Percentiles rank a stretch among this genome's conserved stretches.
phyloP scores from a whole-genome alignment of 495 filamentous ascomycete species.

The Penicillium goetzii region DNA sequence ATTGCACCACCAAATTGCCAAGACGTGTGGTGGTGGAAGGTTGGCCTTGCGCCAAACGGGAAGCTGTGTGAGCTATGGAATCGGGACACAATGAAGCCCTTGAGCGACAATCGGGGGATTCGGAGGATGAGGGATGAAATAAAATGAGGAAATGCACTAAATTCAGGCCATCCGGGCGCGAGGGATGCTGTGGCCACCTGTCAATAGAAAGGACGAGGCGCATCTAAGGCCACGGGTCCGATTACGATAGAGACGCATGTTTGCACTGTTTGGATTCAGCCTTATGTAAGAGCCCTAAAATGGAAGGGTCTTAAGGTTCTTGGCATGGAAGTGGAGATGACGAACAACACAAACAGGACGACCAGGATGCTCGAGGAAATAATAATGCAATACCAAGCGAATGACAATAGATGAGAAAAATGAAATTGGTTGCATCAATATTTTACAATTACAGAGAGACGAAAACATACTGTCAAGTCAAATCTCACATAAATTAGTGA shows the following conservation, averaged over 20 bases:
- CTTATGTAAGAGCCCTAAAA: constrained; percentile 26
- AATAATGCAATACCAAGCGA: no score
- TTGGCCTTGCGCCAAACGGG: constrained; percentile 28
- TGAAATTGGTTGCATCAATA: no score
- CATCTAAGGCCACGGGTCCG: constrained; percentile 37
- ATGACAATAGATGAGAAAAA: no score
- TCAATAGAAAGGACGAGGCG: constrained; percentile 38
- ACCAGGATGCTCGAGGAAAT: no score
- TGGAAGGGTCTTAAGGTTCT: neutral
- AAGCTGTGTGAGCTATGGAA: constrained; percentile 21
- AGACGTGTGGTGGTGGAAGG: constrained; percentile 27
- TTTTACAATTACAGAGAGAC: no score
- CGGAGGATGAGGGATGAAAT: constrained; percentile 5
- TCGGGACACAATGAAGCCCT: constrained; percentile 12
- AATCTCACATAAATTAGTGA: constrained; percentile 12
- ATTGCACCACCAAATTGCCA: constrained; percentile 22
- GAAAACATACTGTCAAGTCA: neutral
- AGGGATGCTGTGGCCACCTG: constrained; percentile 46
- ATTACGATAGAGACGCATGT: constrained; percentile 24
- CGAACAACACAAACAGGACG: no score
- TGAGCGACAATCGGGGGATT: constrained; percentile 1
- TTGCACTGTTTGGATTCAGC: constrained; percentile 29
- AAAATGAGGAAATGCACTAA: constrained; percentile 12
- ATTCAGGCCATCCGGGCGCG: constrained; percentile 28
- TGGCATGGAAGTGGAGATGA: no score